Evolutionary conservation across 306 rosid genomes (phyloP), one percentile per base, ranked within the genome.

Genomic region (Biancaea sappan): DNA sequence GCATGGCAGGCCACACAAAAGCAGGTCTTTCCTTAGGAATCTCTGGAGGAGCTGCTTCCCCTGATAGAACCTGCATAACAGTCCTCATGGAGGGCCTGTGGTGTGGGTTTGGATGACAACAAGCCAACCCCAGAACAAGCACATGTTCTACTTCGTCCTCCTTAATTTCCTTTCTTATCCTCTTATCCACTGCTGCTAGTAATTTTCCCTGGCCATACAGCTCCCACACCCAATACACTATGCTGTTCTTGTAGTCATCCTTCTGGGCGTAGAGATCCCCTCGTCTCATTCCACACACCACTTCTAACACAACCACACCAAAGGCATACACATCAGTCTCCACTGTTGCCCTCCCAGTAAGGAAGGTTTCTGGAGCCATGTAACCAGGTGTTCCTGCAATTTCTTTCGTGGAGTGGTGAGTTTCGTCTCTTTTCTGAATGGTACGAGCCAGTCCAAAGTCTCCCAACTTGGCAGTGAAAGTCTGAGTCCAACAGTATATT

Each of bases 311-410:
- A 22, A 92, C 87, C 8, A 92, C 86, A 1, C 97, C 96, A 67
- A 86, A 90, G 6, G 96, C 89, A 64, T 90, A 92, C 5, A 92
- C 86, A 59, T 92, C 97, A 0, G 94, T 92, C 65, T 90, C 94
- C 25, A 90, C 82, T 0, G 94, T 88, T 2, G 94, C 96, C 56
- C 98, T 66, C 2, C 89, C 85, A 0, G 69, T 81, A 13, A 90
- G 87, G 41, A 92, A 90, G 0, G 89, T 88, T 60, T 90, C 98
- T 2, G 94, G 98, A 1, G 98, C 92, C 98, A 92, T 92, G 54
- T 92, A 90, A 1, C 96, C 96, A 0, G 85, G 96, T 0, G 98
- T 92, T 15, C 98, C 98, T 5, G 96, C 96, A 35, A 92, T 86
- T 41, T 81, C 92, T 29, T 73, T 88, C 2, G 96, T 92, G 0